Conservation (phyloP, 2,329 filamentous ascomycete species). For the Aspergillus proliferans region DNA sequence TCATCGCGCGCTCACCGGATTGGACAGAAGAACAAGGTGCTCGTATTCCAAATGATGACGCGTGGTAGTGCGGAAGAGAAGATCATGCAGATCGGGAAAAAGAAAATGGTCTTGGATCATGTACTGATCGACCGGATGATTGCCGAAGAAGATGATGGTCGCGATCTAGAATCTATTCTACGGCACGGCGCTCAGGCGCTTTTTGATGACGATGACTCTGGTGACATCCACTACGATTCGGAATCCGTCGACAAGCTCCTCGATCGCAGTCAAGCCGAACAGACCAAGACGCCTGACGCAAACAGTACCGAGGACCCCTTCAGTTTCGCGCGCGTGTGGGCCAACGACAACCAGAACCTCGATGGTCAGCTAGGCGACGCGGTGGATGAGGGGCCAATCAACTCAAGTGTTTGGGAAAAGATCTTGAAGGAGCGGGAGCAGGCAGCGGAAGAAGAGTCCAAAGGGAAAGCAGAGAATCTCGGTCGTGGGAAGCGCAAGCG, state of each 20-base stretch:
- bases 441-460: constrained; percentile 66
- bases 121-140: constrained; percentile 91
- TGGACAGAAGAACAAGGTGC: constrained; percentile 89
- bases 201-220: constrained; percentile 65
- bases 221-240: constrained; percentile 74
- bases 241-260: constrained; percentile 81
- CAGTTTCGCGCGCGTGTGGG: constrained; percentile 86
- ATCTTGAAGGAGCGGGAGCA: constrained; percentile 79
- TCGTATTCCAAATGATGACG: constrained; percentile 93
- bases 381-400: constrained; percentile 48
- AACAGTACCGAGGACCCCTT: constrained; percentile 71
- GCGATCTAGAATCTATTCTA: constrained; percentile 81
- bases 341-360: constrained; percentile 66
- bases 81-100: constrained; percentile 90
- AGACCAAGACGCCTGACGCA: constrained; percentile 59
- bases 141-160: constrained; percentile 67
- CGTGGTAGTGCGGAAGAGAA: constrained; percentile 86
- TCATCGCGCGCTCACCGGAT: constrained; percentile 92
- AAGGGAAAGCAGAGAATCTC: constrained; percentile 64
- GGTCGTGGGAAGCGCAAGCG: constrained; percentile 77
- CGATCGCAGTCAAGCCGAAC: constrained; percentile 77
- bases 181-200: constrained; percentile 80
- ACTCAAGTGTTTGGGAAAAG: constrained; percentile 76
- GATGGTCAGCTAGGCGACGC: constrained; percentile 55
- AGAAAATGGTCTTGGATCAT: constrained; percentile 93